These are phyloP conservation scores for Spergularia marina DNA, from an alignment of 148 eudicot species.

Conservation along the genomic window DNA sequence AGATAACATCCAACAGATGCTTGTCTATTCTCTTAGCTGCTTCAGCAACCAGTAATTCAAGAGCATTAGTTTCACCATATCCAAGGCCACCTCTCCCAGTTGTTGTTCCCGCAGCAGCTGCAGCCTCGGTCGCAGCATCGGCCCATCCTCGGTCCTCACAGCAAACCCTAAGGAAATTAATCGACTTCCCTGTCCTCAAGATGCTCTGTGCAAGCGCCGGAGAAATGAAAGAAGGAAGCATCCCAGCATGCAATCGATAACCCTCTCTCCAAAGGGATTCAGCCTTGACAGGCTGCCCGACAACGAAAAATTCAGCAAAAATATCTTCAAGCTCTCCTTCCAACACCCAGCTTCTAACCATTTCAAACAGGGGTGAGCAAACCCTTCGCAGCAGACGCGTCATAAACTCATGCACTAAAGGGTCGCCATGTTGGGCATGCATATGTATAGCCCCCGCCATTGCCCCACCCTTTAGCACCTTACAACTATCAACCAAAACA, in stretches of 20 bases:
- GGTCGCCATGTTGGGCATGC: slow-evolving; percentile 98
- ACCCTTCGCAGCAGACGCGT: slow-evolving; percentile 75
- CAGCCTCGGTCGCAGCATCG: slow-evolving; percentile 93
- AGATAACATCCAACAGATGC: slow-evolving; percentile 79
- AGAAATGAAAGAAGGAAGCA: slow-evolving; percentile 99
- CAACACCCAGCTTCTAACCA: slow-evolving; percentile 99
- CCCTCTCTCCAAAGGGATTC: slow-evolving; percentile 99
- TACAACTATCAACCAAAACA: slow-evolving; percentile 87
- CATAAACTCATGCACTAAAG: slow-evolving; percentile 88
- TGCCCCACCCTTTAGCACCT: slow-evolving; percentile 84
- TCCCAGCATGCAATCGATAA: slow-evolving; percentile 68
- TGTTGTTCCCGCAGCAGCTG: slow-evolving; percentile 89
- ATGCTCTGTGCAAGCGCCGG: slow-evolving; percentile 85
- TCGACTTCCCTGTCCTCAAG: slow-evolving; percentile 90
- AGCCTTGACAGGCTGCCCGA: slow-evolving; percentile 84
- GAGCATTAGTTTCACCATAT: slow-evolving; percentile 96
- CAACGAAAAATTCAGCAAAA: slow-evolving; percentile 80
- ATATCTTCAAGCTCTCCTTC: slow-evolving; percentile 98
- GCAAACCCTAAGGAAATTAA: slow-evolving; percentile 90
- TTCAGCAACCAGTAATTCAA: slow-evolving; percentile 81
- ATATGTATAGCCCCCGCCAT: slow-evolving; percentile 98
- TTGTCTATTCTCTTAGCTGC: slow-evolving; percentile 95
- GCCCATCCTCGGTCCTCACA: slow-evolving; percentile 98
- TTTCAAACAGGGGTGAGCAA: slow-evolving; percentile 94
- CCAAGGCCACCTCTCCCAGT: slow-evolving; percentile 89